Conservation (phyloP, 257 asterid species). For the Penstemon eatonii region DNA sequence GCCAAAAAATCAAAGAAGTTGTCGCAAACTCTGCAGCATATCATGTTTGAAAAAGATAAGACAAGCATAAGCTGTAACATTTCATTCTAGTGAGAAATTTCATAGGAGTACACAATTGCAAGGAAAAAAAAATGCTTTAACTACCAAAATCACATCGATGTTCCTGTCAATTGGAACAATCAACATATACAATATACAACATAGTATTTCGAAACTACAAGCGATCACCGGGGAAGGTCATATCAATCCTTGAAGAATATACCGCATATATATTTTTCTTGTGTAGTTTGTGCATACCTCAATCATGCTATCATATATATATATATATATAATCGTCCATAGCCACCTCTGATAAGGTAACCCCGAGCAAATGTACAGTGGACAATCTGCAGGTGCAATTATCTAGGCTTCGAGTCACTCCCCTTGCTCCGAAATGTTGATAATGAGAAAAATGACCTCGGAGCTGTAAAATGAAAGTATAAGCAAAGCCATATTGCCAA, state of each 20-base stretch:
- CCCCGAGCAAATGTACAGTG: conserved; percentile 27
- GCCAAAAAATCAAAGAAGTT: too few relatives aligned
- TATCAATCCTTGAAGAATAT: conserved; percentile 30
- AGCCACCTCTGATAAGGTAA: conserved; percentile 13
- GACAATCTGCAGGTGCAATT: conserved; percentile 26
- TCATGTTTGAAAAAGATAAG: background rate
- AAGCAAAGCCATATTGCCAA: background rate
- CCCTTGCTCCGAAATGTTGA: conserved; percentile 94
- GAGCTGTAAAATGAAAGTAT: conserved; percentile 53
- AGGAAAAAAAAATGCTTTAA: conserved; percentile 37
- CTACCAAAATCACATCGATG: conserved; percentile 63
- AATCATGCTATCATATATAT: conserved; percentile 15
- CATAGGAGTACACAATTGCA: conserved; percentile 24
- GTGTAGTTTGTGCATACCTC: conserved; percentile 32
- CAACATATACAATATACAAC: conserved; percentile 56
- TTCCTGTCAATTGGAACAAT: conserved; percentile 50
- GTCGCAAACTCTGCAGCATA: too few relatives aligned
- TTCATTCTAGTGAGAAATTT: background rate
- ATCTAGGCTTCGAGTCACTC: conserved; percentile 80
- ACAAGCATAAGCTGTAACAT: background rate
- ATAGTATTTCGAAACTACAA: conserved; percentile 37
- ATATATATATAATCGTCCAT: conserved; percentile 8
- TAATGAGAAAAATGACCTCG: conserved; percentile 85
- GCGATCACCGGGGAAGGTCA: conserved; percentile 26
- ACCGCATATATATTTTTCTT: conserved; percentile 29